Evolutionary conservation across 164 flowering plant genomes (phyloP).

Genomic region (Liriodendron chinense): DNA sequence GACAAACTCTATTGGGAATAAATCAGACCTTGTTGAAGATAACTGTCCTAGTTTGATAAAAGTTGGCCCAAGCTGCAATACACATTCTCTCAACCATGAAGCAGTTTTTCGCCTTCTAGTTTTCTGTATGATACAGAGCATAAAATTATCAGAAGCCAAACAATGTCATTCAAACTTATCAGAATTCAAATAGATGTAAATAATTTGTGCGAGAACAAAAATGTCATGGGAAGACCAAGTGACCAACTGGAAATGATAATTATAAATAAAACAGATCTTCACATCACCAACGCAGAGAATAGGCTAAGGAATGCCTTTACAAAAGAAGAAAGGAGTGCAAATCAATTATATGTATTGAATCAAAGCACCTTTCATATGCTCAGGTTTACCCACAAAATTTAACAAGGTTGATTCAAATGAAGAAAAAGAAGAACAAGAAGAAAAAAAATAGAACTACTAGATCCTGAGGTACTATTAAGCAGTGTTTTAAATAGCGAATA

Average conservation of each 20-base stretch:
- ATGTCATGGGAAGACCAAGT: background rate
- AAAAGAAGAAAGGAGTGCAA: no score
- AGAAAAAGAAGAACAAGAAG: background rate
- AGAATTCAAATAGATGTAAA: background rate
- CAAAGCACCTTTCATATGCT: background rate
- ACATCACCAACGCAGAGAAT: background rate
- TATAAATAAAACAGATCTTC: background rate
- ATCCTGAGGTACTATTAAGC: background rate
- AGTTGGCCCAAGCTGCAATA: constrained; percentile 94
- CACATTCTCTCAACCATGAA: constrained; percentile 83
- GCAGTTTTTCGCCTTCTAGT: constrained; percentile 72
- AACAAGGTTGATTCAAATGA: background rate
- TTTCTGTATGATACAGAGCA: constrained; percentile 39
- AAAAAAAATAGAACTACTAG: background rate
- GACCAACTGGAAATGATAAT: background rate
- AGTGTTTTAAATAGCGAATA: no score
- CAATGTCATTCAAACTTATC: background rate
- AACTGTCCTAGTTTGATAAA: constrained; percentile 94
- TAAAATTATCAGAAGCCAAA: background rate
- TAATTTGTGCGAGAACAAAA: background rate
- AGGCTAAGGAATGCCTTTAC: no score
- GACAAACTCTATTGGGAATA: constrained; percentile 86
- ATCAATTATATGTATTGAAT: background rate
- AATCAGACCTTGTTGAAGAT: constrained; percentile 91
- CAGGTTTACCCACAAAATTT: background rate